Evolutionary conservation across 768 basidiomycete species (phyloP).

Genomic region (Suillus fuscotomentosus): DNA sequence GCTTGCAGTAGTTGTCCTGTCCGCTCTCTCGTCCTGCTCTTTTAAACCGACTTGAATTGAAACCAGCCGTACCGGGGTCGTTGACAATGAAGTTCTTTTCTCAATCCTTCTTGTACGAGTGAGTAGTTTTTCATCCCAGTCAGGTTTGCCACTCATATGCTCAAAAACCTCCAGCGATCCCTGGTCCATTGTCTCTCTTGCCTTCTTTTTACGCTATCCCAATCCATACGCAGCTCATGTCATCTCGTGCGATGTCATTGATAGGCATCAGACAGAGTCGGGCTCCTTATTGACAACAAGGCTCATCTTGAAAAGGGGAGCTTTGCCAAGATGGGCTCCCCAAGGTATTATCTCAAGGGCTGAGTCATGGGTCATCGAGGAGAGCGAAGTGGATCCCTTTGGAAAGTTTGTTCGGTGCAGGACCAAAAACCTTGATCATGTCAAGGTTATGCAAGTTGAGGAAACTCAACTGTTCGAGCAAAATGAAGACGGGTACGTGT

Average conservation of each 20-base stretch:
- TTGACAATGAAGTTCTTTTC: constrained; percentile 52
- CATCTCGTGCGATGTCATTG: constrained; percentile 93
- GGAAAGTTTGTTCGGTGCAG: constrained; percentile 73
- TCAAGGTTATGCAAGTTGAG: constrained; percentile 91
- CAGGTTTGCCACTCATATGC: constrained; percentile 5
- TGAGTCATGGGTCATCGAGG: constrained; percentile 94
- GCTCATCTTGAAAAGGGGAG: constrained; percentile 88
- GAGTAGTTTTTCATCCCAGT: constrained; percentile 21
- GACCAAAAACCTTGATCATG: constrained; percentile 91
- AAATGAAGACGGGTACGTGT: constrained; percentile 62
- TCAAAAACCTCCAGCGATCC: constrained; percentile 63
- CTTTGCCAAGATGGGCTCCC: constrained; percentile 91
- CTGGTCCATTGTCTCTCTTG: constrained; percentile 89
- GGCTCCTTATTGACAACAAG: constrained; percentile 84
- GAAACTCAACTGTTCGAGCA: constrained; percentile 77
- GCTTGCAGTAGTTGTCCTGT: not conserved
- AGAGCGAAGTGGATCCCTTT: constrained; percentile 88
- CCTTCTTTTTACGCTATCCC: constrained; percentile 93
- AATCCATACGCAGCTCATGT: constrained; percentile 95
- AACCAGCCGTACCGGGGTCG: constrained; percentile 31
- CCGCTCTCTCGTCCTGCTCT: not conserved
- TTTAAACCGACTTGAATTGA: not conserved
- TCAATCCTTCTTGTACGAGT: constrained; percentile 59
- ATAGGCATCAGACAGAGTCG: constrained; percentile 66
- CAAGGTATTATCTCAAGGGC: constrained; percentile 78